Base-by-base conservation (phyloP, 148 eudicot genomes). In the Arbutus unedo region DNA sequence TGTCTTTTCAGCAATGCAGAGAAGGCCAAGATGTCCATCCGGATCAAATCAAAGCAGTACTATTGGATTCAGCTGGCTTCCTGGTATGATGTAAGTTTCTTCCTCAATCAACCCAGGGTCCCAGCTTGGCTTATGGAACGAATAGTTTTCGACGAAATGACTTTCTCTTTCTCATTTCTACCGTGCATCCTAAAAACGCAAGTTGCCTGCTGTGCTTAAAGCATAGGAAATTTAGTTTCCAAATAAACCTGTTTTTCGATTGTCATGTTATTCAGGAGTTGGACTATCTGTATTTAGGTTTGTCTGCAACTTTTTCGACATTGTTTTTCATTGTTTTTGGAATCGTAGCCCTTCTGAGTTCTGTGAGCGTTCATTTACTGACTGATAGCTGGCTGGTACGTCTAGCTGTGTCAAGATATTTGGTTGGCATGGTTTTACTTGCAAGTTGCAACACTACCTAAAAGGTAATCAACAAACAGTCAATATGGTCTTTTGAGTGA, bases 1-100 rank as follows among this genome's bases (percentile, higher is more conserved):
- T n/a, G n/a, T n/a, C n/a, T n/a, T n/a, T n/a, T n/a, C n/a, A 91
- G 98, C 98, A 91, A 87, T 95, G 95, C 91, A 88, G 89, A 76
- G 98, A 94, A 68, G 98, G 98, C 19, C 95, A 91, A 81, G 98
- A 93, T 54, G 87, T 96, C 55, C 93, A 91, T 83, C 95, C 98
- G 0, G 98, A 96, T 60, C 97, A 94, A 76, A 90, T 96, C 77
- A 96, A 93, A 84, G 95, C 94, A 11, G 81, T 93, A 56, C 93
- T 96, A 25, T 54, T 96, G 91, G 98, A 96, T 23, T 89, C 93
- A 50, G 95, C 96, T 82, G 92, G 96, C 81, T 91, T 82, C 86
- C 90, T 88, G 94, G 93, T 60, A 64, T 90, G 81, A 79, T 66
- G 8, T 85, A 79, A 80, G 38, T 8, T 60, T 76, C 59, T 50